phyloP scores from a whole-genome alignment of 306 rosid genomes.

The Glycine soja region DNA sequence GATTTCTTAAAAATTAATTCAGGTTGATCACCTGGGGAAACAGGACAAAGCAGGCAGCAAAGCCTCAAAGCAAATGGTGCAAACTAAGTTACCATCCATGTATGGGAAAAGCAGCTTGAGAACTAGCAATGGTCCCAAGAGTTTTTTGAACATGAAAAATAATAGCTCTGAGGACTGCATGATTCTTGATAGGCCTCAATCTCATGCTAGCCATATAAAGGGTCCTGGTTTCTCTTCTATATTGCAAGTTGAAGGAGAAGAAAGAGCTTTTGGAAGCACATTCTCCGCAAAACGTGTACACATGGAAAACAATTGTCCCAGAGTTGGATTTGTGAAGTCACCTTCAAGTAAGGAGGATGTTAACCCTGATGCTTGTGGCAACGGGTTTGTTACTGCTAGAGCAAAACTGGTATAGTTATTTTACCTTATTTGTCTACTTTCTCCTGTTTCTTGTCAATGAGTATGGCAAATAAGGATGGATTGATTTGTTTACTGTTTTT shows the following conservation, averaged over 20 bases:
- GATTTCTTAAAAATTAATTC: not conserved
- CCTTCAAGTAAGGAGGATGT: conserved; percentile 68
- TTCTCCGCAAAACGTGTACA: conserved; percentile 66
- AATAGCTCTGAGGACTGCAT: conserved; percentile 59
- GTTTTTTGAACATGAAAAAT: conserved; percentile 53
- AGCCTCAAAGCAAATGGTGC: conserved; percentile 56
- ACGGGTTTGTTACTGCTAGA: conserved; percentile 68
- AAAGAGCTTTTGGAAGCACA: conserved; percentile 56
- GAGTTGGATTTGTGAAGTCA: conserved; percentile 60
- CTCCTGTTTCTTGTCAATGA: not conserved
- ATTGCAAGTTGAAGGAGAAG: conserved; percentile 66
- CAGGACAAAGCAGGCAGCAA: conserved; percentile 51
- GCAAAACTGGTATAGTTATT: conserved; percentile 47
- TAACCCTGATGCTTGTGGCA: conserved; percentile 56
- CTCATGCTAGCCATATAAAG: conserved; percentile 50
- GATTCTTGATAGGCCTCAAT: conserved; percentile 61
- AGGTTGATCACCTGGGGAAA: conserved; percentile 63
- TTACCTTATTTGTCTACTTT: not conserved
- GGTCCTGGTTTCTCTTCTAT: conserved; percentile 52
- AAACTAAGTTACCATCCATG: conserved; percentile 62
- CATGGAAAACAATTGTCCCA: conserved; percentile 64
- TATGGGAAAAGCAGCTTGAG: conserved; percentile 54
- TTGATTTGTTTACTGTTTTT: not conserved
- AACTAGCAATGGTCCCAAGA: conserved; percentile 51
- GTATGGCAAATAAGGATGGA: not conserved